Conservation (phyloP, 176 grass and related monocot species). For the Cocos nucifera region DNA sequence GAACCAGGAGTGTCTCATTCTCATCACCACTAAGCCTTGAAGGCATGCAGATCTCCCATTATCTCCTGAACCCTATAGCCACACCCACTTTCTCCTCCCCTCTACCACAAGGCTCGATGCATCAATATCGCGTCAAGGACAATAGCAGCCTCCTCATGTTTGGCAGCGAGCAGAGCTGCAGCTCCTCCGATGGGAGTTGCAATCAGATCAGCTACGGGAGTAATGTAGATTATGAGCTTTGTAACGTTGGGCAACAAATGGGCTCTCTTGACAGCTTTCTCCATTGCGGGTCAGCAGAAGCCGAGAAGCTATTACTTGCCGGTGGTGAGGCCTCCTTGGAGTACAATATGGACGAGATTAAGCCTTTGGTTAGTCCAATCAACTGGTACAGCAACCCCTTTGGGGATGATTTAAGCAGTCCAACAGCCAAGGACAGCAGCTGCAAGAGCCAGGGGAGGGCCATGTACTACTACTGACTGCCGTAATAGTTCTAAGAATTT, state of each 20-base stretch:
- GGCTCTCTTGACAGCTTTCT: slow-evolving; percentile 22
- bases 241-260: slow-evolving; percentile 1
- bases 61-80: slow-evolving; percentile 7
- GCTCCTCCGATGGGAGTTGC: slow-evolving; percentile 26
- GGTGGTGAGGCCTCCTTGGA: background rate
- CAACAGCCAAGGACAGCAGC: background rate
- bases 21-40: slow-evolving; percentile 26
- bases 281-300: slow-evolving; percentile 20
- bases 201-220: slow-evolving; percentile 4
- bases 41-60: slow-evolving; percentile 20
- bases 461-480: slow-evolving; percentile 3
- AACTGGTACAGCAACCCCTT: background rate
- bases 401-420: background rate
- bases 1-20: background rate
- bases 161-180: slow-evolving; percentile 22
- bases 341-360: background rate
- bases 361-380: background rate
- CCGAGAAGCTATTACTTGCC: slow-evolving; percentile 19
- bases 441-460: background rate
- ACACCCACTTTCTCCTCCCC: slow-evolving; percentile 3
- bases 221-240: slow-evolving; percentile 14
- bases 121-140: background rate
- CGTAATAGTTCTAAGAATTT: background rate
- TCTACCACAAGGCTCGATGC: background rate
- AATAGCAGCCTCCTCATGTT: slow-evolving; percentile 23